These are phyloP conservation scores for Aspergillus pseudoglaucus DNA, from an alignment of 2,329 filamentous ascomycete genomes.

Conservation along the genomic window DNA sequence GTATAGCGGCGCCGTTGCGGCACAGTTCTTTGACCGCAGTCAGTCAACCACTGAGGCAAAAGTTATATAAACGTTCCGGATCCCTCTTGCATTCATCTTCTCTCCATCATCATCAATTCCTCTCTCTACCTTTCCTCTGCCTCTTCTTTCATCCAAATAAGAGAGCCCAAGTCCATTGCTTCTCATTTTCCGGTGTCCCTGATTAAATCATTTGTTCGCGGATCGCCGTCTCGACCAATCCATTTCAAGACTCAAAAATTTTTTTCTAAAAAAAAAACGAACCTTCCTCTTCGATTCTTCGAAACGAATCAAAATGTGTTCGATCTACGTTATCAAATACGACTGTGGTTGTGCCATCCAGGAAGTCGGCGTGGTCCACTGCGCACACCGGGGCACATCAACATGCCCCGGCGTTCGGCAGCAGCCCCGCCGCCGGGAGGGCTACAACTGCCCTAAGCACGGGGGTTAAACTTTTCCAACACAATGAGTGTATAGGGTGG, in stretches of 20 bases:
- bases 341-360: slow-evolving; percentile 31
- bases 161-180: background rate
- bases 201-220: background rate
- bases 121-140: no score
- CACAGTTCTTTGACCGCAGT: slow-evolving; percentile 14
- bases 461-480: slow-evolving; percentile 1
- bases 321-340: slow-evolving; percentile 31
- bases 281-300: background rate
- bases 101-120: background rate
- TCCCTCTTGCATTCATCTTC: background rate
- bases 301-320: slow-evolving; percentile 25
- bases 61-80: slow-evolving; percentile 1
- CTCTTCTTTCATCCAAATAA: background rate
- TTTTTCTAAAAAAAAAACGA: background rate
- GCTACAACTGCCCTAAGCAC: slow-evolving; percentile 29
- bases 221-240: background rate
- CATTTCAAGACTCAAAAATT: background rate
- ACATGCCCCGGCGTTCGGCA: slow-evolving; percentile 26
- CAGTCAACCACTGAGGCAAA: slow-evolving; percentile 2
- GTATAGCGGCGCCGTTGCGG: slow-evolving; percentile 15
- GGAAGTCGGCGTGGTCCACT: slow-evolving; percentile 29
- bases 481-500: no score
- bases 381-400: slow-evolving; percentile 25
- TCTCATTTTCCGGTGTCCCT: background rate
- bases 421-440: slow-evolving; percentile 24